These are phyloP conservation scores for Symbiodinium pilosum DNA, from an alignment of 73 alveolate genomes.

Conservation along the genomic window DNA sequence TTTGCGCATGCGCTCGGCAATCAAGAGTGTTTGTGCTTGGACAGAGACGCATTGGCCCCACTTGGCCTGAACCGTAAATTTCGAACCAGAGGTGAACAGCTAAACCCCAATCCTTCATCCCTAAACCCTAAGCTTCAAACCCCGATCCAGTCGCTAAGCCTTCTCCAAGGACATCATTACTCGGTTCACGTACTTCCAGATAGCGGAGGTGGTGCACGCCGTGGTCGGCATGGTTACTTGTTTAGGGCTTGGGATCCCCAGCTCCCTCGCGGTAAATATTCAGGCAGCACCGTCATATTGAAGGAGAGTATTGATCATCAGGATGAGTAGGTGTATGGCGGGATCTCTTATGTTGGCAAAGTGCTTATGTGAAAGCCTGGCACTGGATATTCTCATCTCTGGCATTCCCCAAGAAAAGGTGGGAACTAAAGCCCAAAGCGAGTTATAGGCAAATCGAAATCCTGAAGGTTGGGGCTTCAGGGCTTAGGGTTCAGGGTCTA, in stretches of 20 bases:
- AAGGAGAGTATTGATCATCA: not conserved
- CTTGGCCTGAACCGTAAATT: too few species aligned
- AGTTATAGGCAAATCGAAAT: too few species aligned
- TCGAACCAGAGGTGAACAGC: too few species aligned
- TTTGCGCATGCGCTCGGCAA: too few species aligned
- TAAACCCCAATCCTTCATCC: too few species aligned
- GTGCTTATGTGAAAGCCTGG: not conserved
- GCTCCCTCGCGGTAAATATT: not conserved
- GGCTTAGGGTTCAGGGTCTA: too few species aligned
- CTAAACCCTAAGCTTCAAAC: not conserved
- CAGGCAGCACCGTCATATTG: not conserved
- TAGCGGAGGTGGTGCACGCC: slow-evolving; percentile 37
- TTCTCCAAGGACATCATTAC: not conserved
- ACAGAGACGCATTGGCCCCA: too few species aligned
- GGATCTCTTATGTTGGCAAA: not conserved
- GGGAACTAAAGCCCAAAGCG: too few species aligned
- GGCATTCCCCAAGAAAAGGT: not conserved
- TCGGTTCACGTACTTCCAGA: slow-evolving; percentile 27
- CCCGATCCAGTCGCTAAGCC: not conserved
- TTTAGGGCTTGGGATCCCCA: not conserved
- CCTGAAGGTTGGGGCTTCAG: too few species aligned
- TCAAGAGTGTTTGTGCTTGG: too few species aligned
- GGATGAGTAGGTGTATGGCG: not conserved
- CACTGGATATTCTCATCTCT: not conserved
- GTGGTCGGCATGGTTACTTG: slow-evolving; percentile 42